Base-by-base conservation (phyloP, 305 asterid species). In the Fraxinus albicans region DNA sequence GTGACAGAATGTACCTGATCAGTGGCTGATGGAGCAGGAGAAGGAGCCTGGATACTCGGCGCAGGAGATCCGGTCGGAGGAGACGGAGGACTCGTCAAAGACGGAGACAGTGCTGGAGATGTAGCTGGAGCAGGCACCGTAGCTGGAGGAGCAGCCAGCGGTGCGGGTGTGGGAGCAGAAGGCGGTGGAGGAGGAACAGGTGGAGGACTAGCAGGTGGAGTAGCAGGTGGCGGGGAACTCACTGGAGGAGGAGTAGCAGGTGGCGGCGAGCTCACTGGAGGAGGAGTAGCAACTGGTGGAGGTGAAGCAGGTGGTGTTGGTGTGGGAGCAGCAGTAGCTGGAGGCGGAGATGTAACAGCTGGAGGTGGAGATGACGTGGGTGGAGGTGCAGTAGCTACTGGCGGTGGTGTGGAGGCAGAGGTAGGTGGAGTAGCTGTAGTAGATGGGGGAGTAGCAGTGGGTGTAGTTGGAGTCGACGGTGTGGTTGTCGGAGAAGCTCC, bases 11-110 rank as follows among this genome's bases (percentile, higher is more conserved):
- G 55, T 82, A 93, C 98, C 94, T 90, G 96, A 86, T 94, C 95
- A 21, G 90, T 83, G 73, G 93, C 89, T 6, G 90, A 31, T 34
- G 97, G 94, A 80, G 94, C 90, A 74, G 97, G 98, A 60, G 97
- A 85, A 12, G 86, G 83, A 35, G 74, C 87, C 0, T 44, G 83
- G 4, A 83, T 79, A 23, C 91, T 91, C 3, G 96, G 96, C 0
- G 80, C 88, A 5, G 97, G 97, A 81, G 97, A 88, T 74, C 87
- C 91, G 12, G 85, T 81, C 0, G 93, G 90, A 9, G 93, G 91
- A 44, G 93, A 72, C 5, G 97, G 94, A 84, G 95, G 95, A 82
- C 93, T 88, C 77, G 36, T 53, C 5, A 85, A 17, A 27, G 75
- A 17, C 40, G 97, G 94, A 2, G 96, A 87, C 0, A 91, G 90